These are phyloP conservation scores for Picea abies DNA, from an alignment of 83 land plant species.

Conservation along the genomic window DNA sequence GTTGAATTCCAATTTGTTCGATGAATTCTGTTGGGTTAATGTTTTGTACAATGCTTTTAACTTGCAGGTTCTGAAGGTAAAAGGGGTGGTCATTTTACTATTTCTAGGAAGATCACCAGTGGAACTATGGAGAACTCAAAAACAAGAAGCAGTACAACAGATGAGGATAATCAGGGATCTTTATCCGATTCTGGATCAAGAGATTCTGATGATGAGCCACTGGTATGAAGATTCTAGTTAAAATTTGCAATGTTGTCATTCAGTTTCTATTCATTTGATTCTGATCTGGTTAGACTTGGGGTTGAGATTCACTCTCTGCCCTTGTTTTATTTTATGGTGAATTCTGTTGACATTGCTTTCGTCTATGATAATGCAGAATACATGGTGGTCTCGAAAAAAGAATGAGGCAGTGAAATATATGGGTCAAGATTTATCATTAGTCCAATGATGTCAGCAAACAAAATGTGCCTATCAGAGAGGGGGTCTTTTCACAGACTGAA, in stretches of 20 bases:
- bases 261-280: neutral
- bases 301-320: slow-evolving; percentile 3
- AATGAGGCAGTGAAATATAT: neutral
- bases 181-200: neutral
- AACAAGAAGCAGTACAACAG: neutral
- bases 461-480: neutral
- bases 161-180: neutral
- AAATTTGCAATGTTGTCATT: neutral
- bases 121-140: neutral
- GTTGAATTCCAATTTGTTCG: too few species aligned
- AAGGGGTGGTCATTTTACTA: neutral
- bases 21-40: neutral
- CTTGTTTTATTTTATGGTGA: neutral
- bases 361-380: slow-evolving; percentile 4
- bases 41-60: neutral
- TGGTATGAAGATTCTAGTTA: neutral
- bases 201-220: slow-evolving; percentile 16
- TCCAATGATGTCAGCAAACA: slow-evolving; percentile 6
- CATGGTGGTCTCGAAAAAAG: slow-evolving; percentile 13
- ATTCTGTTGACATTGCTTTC: neutral
- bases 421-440: neutral
- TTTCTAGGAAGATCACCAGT: neutral
- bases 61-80: slow-evolving; percentile 8
- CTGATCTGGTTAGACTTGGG: neutral
- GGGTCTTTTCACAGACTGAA: neutral